Evolutionary conservation across 2,329 filamentous ascomycete genomes (phyloP), one percentile per base, ranked within the genome.

Genomic region (Trematosphaeria pertusa): DNA sequence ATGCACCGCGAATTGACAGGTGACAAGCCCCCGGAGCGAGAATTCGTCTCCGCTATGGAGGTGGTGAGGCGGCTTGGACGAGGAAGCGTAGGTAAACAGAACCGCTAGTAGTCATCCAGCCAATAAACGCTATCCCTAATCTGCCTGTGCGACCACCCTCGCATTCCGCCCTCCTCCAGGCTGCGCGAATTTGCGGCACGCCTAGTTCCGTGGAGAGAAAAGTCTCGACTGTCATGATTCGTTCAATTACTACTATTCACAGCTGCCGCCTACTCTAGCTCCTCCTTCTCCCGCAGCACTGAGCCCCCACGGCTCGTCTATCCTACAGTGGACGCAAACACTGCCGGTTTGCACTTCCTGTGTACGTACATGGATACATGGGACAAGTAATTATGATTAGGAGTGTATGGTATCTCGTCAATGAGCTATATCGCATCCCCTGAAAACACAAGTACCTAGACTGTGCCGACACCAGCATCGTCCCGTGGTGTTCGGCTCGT

Each of bases 111-210:
- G 63, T 62, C 59, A 59, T 61, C 61, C 57, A 61, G 53, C 65
- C 65, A 69, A 71, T 69, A 63, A n/a, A 67, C 62, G 59, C 67
- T 61, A 61, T 56, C 42, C 57, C 62, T 58, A 50, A 58, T 67
- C 59, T 47, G 59, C 53, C 55, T 59, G 62, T 65, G 50, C 62
- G 48, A 66, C 66, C 54, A 58, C 58, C 60, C 59, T 64, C 52
- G 50, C 60, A 65, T 62, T 63, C 59, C 59, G 50, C 30, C 34
- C 33, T 34, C 39, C 35, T n/a, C 21, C 38, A 17, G 24, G 26
- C 32, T 35, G 32, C 32, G 20, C 36, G 36, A 24, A n/a, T 38
- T 38, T 11, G 14, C 20, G 9, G 36, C 15, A 21, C 15, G 20
- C 5, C 6, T 22, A 5, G 14, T 10, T 17, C 12, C 28, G 12